Evolutionary conservation across 495 filamentous ascomycete species (phyloP), one percentile per base, ranked within the genome.

Genomic region (Podospora bellae-mahoneyi): DNA sequence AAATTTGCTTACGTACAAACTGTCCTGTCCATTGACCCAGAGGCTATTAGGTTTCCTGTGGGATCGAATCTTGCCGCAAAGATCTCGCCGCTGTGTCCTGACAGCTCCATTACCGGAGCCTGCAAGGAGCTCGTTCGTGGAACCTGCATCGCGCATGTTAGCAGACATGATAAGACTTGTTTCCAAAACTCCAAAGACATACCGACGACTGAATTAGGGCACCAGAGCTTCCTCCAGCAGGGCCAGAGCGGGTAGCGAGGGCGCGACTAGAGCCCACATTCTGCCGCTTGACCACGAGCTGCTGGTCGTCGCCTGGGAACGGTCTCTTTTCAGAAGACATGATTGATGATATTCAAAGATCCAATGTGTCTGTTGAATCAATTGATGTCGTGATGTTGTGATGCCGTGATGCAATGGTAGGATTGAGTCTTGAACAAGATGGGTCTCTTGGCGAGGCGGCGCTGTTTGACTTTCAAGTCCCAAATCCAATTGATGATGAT

Each of bases 31-130:
- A 97, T 94, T 2, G 93, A 96, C 18, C 94, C 96, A 5, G 95
- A 97, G 60, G 96, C 95, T 69, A 98, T 94, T 67, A 91, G 84
- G 62, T 92, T 90, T 26, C 93, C 93, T 5, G 90, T 88, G 13
- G 92, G 90, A 77, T 97, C 92, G 70, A 99, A 99, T 74, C 90
- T 89, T 26, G 91, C 89, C n/a, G 91, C 84, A 76, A 97, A 98
- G 34, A 98, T 87, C 80, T 99, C 95, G 10, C 91, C 87, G 64
- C 82, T 78, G 78, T 87, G 85, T 79, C 94, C 94, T 61, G 89
- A 89, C 44, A 99, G 83, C 78, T 99, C 94, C 92, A 99, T 97
- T 62, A 97, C 88, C 3, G 94, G 94, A 60, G 95, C 91, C 76
- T 96, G 90, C 6, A 98, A 86, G 55, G 88, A 89, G 77, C 92